Base-by-base conservation (phyloP, 1,284 basidiomycete genomes). In the Ustilago tritici region DNA sequence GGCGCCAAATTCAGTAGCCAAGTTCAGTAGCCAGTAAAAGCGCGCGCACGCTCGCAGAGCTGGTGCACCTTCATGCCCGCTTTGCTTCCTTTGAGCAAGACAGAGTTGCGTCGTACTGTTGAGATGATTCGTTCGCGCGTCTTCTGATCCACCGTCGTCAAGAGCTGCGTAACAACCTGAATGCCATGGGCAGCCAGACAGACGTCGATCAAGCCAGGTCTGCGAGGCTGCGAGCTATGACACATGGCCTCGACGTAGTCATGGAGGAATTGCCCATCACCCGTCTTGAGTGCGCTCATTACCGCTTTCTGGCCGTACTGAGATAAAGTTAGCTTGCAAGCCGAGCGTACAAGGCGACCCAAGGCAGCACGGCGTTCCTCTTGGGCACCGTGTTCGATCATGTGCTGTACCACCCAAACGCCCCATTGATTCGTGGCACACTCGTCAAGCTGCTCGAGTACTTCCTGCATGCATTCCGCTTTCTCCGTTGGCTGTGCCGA, bases 101-200 rank as follows among this genome's bases (percentile, higher is more conserved):
- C 76, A 38, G 79, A 78, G 61, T 85, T 82, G 65, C 76, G 76
- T 40, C 82, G 79, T 36, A 86, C 84, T 9, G 79, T 74, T 49
- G 75, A 66, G 56, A 86, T 82, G 73, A 85, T 78, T 4, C 69
- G 63, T 7, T 79, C 78, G 35, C 84, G 80, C 36, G 75, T 71
- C 36, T 73, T 67, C 28, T 63, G 65, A 11, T 62, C 47, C 49
- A 81, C 76, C 49, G 80, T 72, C n/a, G 84, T 86, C 50, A 86
- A 70, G n/a, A 86, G 83, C 76, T 81, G 79, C n/a, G 83, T 82
- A 12, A 86, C 71, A 52, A 86, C 83, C 59, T 85, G 84, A 15
- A 84, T 69, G 3, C 84, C 84, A 31, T 86, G 82, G 34, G 82
- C 65, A 2, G 78, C 68, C 4, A 78, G 66, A 28, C 79, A 82